Evolutionary conservation across 1,139 yeast species (phyloP), one percentile per base, ranked within the genome.

Genomic region (Insectozyma bohioensis): DNA sequence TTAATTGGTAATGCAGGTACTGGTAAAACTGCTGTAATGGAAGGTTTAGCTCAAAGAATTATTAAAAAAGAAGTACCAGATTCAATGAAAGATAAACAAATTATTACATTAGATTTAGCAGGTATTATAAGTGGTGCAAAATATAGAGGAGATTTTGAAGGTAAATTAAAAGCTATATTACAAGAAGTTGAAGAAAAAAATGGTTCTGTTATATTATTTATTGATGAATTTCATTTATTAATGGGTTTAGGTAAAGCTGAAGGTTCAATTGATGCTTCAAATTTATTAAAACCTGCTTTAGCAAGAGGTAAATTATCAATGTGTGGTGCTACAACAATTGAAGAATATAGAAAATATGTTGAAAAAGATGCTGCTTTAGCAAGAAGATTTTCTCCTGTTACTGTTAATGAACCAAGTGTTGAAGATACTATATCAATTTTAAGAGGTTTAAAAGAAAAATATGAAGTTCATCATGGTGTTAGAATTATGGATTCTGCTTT

Each of bases 381-480:
- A 3, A 76, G 98, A 63, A 74, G 98, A 48, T 90, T 92, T 56
- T 95, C 94, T 45, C 84, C 97, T 1, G 95, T 92, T 14, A 58
- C 77, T 45, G 82, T 92, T 15, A 79, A 78, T 46, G 98, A 92
- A 53, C 98, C 98, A n/a, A 70, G 84, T 2, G 96, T 90, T 6
- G 81, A 84, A 42, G 97, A 92, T 55, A 84, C 97, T 0, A 86
- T 92, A 37, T 84, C 95, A 9, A 92, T 92, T 43, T 66, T 92
- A 40, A 78, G 98, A 53, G 98, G 98, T 5, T 69, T 92, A 52
- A 90, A 90, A 56, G 97, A 92, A 53, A 75, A 85, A 46, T 92
- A 92, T 53, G 98, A 92, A 54, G 96, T 92, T 3, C 98, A 92
- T 53, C 98, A 92, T 53, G 98, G 98, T 59, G 98, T 92, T n/a